Percentiles rank a stretch among this genome's conserved stretches.
These are phyloP conservation scores for Globisporangium splendens DNA, from an alignment of 352 stramenopile species.

Conservation along the genomic window DNA sequence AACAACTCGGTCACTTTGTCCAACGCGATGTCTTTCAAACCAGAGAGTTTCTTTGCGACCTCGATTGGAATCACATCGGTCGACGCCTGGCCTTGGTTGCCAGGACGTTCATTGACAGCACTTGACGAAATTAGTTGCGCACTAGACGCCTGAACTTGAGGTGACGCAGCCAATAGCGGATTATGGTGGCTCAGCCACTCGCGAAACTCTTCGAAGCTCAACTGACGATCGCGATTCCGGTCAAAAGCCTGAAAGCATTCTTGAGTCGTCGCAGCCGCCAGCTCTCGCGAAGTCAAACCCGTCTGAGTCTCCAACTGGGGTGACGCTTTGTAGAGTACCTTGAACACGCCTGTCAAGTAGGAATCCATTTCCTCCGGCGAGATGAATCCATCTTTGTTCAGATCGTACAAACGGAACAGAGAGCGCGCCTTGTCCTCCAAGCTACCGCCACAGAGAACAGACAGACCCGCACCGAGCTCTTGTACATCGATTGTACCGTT, in stretches of 20 bases:
- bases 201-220: constrained; percentile 82
- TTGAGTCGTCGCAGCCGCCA: constrained; percentile 71
- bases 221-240: constrained; percentile 65
- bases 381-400: constrained; percentile 80
- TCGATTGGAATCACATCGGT: constrained; percentile 52
- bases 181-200: constrained; percentile 74
- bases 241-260: constrained; percentile 79
- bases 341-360: constrained; percentile 85
- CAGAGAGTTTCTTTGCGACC: constrained; percentile 67
- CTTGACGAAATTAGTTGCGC: background rate
- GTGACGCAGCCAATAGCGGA: constrained; percentile 3
- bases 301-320: constrained; percentile 53
- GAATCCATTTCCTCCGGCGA: constrained; percentile 77
- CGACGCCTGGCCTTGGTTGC: constrained; percentile 9
- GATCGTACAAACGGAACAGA: constrained; percentile 82
- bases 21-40: constrained; percentile 54
- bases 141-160: background rate
- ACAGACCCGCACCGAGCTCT: constrained; percentile 81
- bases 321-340: constrained; percentile 83
- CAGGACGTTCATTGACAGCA: background rate
- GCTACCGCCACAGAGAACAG: constrained; percentile 83
- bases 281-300: constrained; percentile 47
- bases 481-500: constrained; percentile 84
- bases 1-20: constrained; percentile 66
- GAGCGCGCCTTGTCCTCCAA: constrained; percentile 65